Base-by-base conservation (phyloP, 2,329 filamentous ascomycete genomes). In the Parastagonospora avenae region DNA sequence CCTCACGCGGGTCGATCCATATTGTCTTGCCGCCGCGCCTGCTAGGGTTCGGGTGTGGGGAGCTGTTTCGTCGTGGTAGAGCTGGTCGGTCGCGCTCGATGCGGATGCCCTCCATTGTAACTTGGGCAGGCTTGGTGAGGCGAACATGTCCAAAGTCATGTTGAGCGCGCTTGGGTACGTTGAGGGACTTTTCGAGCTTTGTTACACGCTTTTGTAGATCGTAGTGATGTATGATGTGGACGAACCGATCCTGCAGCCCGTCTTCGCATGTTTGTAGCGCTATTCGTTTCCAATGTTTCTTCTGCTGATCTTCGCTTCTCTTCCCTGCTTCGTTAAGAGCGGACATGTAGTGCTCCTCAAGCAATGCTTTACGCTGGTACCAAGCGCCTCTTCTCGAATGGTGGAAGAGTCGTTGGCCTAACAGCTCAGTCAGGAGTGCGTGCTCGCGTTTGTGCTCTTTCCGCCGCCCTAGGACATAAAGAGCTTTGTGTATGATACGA, bases 311-410 rank as follows among this genome's bases (percentile, higher is more conserved):
- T 12, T 80, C 74, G 33, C 69, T 64, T 16, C 63, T 58, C 14
- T 57, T 61, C 31, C 55, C 63, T 4, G 55, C 11, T 7, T 65
- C 52, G 2, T 54, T 59, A 2, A 72, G 51, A 10, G 54, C 28
- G 78, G 86, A 82, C 90, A 97, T 92, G 72, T 99, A 97, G 68
- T 95, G 92, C 71, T 99, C 94, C 76, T 99, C 94, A 2, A 99
- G 74, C 1, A 99, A 78, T 1, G 93, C 94, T 74, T 95, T 96
- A 15, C 94, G 89, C 68, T 97, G 92, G 70, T 97, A 97, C 94
- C 94, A 99, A 0, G 87, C 85, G 0, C 94, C 94, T 36, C 94
- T 85, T 27, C 92, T 84, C 1, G 92, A 85, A 37, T 89, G 81
- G 64, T 97, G 92, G 64, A 97, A 97, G 0, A 97, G 80, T 4